Evolutionary conservation across 176 grass and related monocot genomes (phyloP).

Genomic region (Musa itinerans): DNA sequence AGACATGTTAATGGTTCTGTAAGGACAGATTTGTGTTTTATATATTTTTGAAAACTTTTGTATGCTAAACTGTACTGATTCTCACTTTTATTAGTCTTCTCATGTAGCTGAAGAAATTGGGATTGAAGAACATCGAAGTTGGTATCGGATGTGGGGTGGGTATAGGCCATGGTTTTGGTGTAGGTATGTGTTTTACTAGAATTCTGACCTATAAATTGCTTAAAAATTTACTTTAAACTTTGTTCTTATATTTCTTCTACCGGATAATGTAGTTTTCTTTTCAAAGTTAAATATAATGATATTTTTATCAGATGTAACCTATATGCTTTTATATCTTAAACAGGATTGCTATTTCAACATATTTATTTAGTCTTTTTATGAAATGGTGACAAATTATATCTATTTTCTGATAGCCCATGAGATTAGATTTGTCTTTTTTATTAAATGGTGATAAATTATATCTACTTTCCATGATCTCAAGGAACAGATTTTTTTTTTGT

Average conservation of each 20-base stretch:
- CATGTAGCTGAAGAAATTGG: slow-evolving; percentile 56
- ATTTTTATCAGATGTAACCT: not conserved
- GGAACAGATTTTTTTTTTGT: too few species aligned
- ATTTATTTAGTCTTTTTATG: not conserved
- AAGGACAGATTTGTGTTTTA: slow-evolving; percentile 10
- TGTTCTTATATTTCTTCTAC: not conserved
- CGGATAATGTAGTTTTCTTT: not conserved
- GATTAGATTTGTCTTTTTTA: not conserved
- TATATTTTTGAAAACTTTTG: not conserved
- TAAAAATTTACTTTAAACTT: not conserved
- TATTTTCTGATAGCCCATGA: too few species aligned
- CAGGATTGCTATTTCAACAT: not conserved
- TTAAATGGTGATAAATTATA: not conserved
- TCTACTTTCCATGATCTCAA: too few species aligned
- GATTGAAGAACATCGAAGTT: slow-evolving; percentile 68
- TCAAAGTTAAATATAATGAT: not conserved
- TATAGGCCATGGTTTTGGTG: slow-evolving; percentile 85
- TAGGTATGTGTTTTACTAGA: slow-evolving; percentile 38
- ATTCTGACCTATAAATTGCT: not conserved
- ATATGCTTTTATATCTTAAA: not conserved
- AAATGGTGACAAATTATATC: not conserved
- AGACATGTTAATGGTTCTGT: slow-evolving; percentile 76
- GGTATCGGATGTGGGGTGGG: slow-evolving; percentile 92
- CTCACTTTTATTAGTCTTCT: slow-evolving; percentile 4
- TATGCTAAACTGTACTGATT: not conserved